Percentiles rank a stretch among this genome's conserved stretches.
These are phyloP conservation scores for Rheum nobile DNA, from an alignment of 148 eudicot genomes.

Conservation along the genomic window DNA sequence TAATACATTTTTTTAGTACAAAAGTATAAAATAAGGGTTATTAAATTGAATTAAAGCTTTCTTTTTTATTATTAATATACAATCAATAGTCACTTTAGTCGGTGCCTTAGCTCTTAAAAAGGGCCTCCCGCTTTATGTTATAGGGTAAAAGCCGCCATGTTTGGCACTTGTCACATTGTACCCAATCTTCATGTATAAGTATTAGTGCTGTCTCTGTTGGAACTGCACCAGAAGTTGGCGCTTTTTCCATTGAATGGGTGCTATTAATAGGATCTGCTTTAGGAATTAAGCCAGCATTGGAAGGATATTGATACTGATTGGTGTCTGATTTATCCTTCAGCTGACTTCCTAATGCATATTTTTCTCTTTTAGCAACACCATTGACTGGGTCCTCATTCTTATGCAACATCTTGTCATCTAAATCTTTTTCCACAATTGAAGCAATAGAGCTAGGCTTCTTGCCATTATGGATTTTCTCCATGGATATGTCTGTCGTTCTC, in stretches of 20 bases:
- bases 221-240: slow-evolving; percentile 9
- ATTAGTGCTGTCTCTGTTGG: slow-evolving; percentile 11
- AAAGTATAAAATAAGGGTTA: too few species aligned
- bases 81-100: too few species aligned
- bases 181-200: slow-evolving; percentile 59
- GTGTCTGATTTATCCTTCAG: slow-evolving; percentile 15
- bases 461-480: slow-evolving; percentile 13
- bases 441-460: neutral
- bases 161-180: slow-evolving; percentile 60
- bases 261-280: slow-evolving; percentile 11
- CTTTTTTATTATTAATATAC: too few species aligned
- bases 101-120: too few species aligned
- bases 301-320: slow-evolving; percentile 10
- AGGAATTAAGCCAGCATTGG: slow-evolving; percentile 6
- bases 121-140: slow-evolving; percentile 39
- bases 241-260: slow-evolving; percentile 9
- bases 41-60: too few species aligned
- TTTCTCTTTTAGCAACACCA: slow-evolving; percentile 17
- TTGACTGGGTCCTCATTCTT: slow-evolving; percentile 7
- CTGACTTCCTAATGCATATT: slow-evolving; percentile 15
- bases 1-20: too few species aligned
- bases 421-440: slow-evolving; percentile 6
- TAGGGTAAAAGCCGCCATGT: slow-evolving; percentile 85
- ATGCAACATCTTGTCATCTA: slow-evolving; percentile 8
- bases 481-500: slow-evolving; percentile 11